These are phyloP conservation scores for Cercospora sp. DNA, from an alignment of 2,329 filamentous ascomycete species.

Conservation along the genomic window DNA sequence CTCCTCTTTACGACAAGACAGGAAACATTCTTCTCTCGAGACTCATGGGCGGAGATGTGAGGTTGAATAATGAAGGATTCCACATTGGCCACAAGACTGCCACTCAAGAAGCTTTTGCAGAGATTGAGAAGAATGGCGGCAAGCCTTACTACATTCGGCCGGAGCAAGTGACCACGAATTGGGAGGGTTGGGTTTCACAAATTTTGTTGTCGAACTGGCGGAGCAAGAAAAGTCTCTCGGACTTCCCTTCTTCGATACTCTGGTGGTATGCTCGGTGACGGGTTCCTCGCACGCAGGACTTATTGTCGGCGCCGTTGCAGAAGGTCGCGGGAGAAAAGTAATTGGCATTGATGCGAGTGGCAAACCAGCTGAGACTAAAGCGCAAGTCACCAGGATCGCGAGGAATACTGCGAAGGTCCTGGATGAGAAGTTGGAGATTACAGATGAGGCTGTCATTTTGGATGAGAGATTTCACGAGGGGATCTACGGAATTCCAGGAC, in stretches of 20 bases:
- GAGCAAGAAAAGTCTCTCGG: conserved; percentile 63
- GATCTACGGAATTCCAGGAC: conserved; percentile 66
- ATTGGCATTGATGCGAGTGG: conserved; percentile 69
- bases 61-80: conserved; percentile 61
- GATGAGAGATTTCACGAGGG: conserved; percentile 68
- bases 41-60: conserved; percentile 54
- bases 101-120: conserved; percentile 55
- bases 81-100: conserved; percentile 65
- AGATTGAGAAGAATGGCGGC: conserved; percentile 55
- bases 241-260: conserved; percentile 63
- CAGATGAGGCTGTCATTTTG: conserved; percentile 62
- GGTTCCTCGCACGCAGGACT: conserved; percentile 71
- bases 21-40: conserved; percentile 71
- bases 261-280: conserved; percentile 67
- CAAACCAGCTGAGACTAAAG: conserved; percentile 61
- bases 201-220: conserved; percentile 69
- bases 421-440: conserved; percentile 63
- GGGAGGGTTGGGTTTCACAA: conserved; percentile 68
- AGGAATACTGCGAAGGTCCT: conserved; percentile 64
- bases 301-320: conserved; percentile 67
- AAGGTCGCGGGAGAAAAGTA: conserved; percentile 53
- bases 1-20: conserved; percentile 47
- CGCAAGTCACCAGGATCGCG: conserved; percentile 67
- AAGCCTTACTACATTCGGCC: conserved; percentile 71
- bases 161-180: conserved; percentile 70